Conservation (phyloP, 352 stramenopile species). For the Globisporangium ultimum region DNA sequence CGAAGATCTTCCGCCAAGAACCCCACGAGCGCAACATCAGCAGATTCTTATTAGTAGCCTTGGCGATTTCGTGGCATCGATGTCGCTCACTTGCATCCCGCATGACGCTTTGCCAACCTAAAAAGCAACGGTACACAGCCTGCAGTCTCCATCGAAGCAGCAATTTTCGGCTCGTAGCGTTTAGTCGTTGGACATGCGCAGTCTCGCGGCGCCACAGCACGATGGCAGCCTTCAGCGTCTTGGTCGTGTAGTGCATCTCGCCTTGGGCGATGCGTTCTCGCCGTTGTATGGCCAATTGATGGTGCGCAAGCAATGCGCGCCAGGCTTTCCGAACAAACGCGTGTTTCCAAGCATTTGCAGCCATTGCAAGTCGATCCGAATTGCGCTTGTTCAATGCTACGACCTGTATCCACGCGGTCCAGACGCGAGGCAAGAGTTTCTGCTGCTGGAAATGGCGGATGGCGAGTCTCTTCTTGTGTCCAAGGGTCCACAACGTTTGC, state of each 20-base stretch:
- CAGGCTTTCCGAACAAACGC: conserved; percentile 21
- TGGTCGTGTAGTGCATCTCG: conserved; percentile 11
- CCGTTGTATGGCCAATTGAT: background rate
- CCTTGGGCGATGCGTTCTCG: conserved; percentile 5
- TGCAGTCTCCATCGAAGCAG: conserved; percentile 37
- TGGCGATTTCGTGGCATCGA: conserved; percentile 1
- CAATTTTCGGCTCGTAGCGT: conserved; percentile 17
- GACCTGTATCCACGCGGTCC: conserved; percentile 22
- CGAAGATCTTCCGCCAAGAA: conserved; percentile 35
- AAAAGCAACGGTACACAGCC: conserved; percentile 35
- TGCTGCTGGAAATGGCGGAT: conserved; percentile 22
- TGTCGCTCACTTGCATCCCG: background rate
- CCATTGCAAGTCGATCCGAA: conserved; percentile 3
- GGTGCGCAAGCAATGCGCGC: conserved; percentile 18
- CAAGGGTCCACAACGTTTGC: conserved; percentile 12
- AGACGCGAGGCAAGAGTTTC: conserved; percentile 26
- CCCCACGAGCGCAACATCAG: conserved; percentile 24
- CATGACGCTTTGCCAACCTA: conserved; percentile 11
- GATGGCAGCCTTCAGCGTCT: conserved; percentile 9
- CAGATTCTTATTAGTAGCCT: background rate
- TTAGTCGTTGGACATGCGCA: background rate
- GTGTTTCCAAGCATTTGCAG: conserved; percentile 21
- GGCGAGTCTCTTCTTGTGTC: conserved; percentile 19
- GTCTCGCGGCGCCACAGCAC: conserved; percentile 11
- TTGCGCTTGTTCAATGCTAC: background rate